A percentile compares a stretch with the other conserved stretches of the same genome.
These are phyloP conservation scores for Aspergillus aculeatus DNA, from an alignment of 2,329 filamentous ascomycete species.

Conservation along the genomic window DNA sequence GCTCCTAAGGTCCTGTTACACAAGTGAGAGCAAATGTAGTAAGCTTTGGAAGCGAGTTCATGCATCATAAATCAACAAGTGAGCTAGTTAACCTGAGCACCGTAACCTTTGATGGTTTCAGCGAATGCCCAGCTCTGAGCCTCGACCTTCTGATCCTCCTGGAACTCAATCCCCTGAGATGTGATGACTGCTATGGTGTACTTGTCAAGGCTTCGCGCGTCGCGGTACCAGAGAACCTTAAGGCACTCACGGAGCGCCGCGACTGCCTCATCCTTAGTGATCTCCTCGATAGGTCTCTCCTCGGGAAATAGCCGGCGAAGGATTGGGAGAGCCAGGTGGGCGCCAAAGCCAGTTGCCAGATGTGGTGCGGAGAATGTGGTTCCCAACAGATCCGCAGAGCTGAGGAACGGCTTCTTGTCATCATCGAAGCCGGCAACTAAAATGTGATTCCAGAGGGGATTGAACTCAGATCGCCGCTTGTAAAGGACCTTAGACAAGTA, in stretches of 20 bases:
- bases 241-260: conserved; percentile 85
- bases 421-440: conserved; percentile 87
- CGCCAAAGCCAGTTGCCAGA: conserved; percentile 89
- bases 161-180: conserved; percentile 81
- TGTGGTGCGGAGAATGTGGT: conserved; percentile 87
- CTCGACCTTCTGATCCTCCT: conserved; percentile 84
- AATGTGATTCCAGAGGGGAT: conserved; percentile 95
- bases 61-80: neutral
- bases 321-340: conserved; percentile 89
- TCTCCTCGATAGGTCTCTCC: conserved; percentile 69
- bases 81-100: conserved; percentile 67
- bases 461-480: conserved; percentile 89
- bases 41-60: neutral
- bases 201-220: conserved; percentile 85
- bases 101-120: conserved; percentile 90
- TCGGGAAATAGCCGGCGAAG: conserved; percentile 81
- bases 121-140: conserved; percentile 98
- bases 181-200: conserved; percentile 92
- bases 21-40: too few relatives aligned
- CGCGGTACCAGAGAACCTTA: conserved; percentile 97
- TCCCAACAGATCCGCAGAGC: conserved; percentile 85
- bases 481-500: conserved; percentile 97
- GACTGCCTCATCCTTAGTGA: conserved; percentile 77
- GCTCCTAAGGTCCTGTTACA: neutral
- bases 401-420: conserved; percentile 79